Evolutionary conservation across 1,139 yeast species (phyloP), one percentile per base, ranked within the genome.

Genomic region (Hyphopichia burtonii): DNA sequence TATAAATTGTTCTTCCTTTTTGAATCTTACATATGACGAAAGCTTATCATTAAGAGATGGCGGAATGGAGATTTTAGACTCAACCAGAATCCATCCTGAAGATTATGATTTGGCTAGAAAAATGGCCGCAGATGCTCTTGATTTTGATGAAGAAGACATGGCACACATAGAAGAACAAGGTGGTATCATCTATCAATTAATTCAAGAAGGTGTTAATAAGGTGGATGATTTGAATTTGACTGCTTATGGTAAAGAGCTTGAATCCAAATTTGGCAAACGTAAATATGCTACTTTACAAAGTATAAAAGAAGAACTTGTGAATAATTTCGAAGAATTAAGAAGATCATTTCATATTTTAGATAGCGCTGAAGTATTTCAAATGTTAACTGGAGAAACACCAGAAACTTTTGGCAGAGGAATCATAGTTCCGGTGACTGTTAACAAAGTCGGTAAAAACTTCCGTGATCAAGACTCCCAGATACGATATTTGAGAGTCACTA

Each of bases 101-200:
- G 99, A 93, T 65, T 93, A 93, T 59, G 96, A 88, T 47, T 75
- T 93, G 53, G 98, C 98, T 2, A 81, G 94, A 43, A 93, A 93
- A 60, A 91, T 93, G 90, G 98, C 98, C 9, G 94, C 96, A 2
- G 99, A 93, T 71, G 98, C 99, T 1, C 74, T 93, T 49, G 99
- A 94, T 56, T 76, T 90, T 51, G 97, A 91, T 56, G 99, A 94
- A 56, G 98, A 91, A 64, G 96, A 91, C 54, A 76, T 88, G 58
- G 88, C 84, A 3, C 94, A 85, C 44, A 72, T 85, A 47, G 95
- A 87, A 53, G 75, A 71, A 47, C 78, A 73, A 50, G 95, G 96
- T 44, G 97, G 96, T 37, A 90, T 91, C 11, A 85, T 93, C 46
- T 84, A 84, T 47, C 84, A 86, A 55, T 74, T 93, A 50, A 78